Base-by-base conservation (phyloP, 805 yeast genomes). In the Alloascoidea africana region DNA sequence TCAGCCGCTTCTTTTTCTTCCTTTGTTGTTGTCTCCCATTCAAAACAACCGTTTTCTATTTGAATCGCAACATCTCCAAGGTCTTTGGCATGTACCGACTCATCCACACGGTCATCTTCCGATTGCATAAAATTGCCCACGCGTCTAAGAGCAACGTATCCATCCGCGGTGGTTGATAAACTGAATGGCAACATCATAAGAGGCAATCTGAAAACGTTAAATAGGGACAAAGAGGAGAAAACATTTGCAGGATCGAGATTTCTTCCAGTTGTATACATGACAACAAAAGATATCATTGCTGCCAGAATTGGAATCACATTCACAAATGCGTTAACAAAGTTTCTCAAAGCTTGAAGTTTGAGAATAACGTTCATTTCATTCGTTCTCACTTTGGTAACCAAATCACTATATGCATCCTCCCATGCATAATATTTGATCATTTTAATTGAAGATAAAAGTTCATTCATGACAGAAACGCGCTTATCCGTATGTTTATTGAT, bases 381-480 rank as follows among this genome's bases (percentile, higher is more conserved):
- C 0, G 51, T 48, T 52, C 96, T 70, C 17, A 71, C 62, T 8
- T 62, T 65, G 13, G 70, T 50, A 27, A 87, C 67, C 38, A 66
- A 60, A 5, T 65, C 54, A 38, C 65, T 65, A 52, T 84, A 87
- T 1, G 96, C 86, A 19, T 64, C 65, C 57, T 87, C 96, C 96
- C 96, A 87, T 1, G 93, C 82, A 53, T 86, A 87, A 53, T 70
- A 81, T 59, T 87, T 87, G 54, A 87, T 82, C 53, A 79, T 68
- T 50, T 81, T 83, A 66, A 87, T 70, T 45, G 80, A 74, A 50
- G 70, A 74, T 44, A 87, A 62, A 18, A 85, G 71, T 54, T 87
- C 97, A 45, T 82, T 78, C 54, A 85, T 75, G 36, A 72, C 64
- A 35, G 73, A 66, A 16, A 87, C 84, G 50, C 97, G 74, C 15